A percentile compares a stretch with the other conserved stretches of the same genome.
phyloP scores from a whole-genome alignment of 495 filamentous ascomycete genomes.

The Rhizodiscina lignyota region DNA sequence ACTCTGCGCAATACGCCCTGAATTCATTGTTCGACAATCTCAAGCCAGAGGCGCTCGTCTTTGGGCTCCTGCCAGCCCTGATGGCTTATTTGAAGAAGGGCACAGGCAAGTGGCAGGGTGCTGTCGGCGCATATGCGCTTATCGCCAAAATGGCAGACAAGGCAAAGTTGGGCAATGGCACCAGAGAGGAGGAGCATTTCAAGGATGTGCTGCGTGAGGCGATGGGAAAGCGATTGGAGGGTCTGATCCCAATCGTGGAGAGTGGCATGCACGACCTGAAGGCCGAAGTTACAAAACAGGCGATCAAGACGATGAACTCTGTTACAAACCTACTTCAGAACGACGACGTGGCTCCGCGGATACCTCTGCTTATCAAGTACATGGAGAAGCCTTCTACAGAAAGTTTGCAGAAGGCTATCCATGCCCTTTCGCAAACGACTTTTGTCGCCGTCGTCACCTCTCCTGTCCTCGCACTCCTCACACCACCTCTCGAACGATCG shows the following conservation, averaged over 20 bases:
- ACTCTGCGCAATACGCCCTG: conserved; percentile 85
- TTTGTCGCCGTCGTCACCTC: conserved; percentile 96
- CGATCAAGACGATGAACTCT: conserved; percentile 77
- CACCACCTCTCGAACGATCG: conserved; percentile 82
- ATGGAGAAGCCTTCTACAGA: conserved; percentile 91
- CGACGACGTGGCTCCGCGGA: conserved; percentile 87
- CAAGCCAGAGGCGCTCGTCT: conserved; percentile 63
- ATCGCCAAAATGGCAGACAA: conserved; percentile 86
- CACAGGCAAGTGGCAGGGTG: conserved; percentile 90
- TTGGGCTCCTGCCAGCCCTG: conserved; percentile 59
- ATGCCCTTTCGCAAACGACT: conserved; percentile 93
- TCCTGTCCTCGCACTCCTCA: conserved; percentile 93
- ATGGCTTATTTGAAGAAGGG: conserved; percentile 57
- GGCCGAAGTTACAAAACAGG: conserved; percentile 69
- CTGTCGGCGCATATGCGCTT: conserved; percentile 65
- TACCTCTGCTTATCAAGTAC: conserved; percentile 82
- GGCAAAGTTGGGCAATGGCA: conserved; percentile 67
- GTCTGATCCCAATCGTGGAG: conserved; percentile 84
- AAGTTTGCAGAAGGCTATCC: conserved; percentile 83
- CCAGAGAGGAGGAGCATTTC: conserved; percentile 59
- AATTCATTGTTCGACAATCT: conserved; percentile 72
- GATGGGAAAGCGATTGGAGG: conserved; percentile 83
- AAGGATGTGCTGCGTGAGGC: conserved; percentile 80
- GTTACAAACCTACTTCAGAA: conserved; percentile 85
- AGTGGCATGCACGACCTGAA: conserved; percentile 94